Conservation (phyloP, 148 eudicot species). For the Polygonum maritimum region DNA sequence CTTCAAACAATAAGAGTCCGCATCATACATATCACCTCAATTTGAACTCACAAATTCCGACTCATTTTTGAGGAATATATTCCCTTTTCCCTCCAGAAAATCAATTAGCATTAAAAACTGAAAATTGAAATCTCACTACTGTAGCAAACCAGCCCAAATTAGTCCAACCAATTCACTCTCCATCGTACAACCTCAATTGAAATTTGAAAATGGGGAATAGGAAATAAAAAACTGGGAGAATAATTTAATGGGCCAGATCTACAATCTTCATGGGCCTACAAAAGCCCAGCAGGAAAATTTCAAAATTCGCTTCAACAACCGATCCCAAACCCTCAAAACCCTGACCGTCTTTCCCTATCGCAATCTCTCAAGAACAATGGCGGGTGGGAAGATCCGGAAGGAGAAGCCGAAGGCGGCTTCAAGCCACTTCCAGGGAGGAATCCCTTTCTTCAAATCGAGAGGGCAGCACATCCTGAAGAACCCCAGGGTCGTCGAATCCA, state of each 20-base stretch:
- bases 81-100: no score
- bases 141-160: neutral
- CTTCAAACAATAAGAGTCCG: no score
- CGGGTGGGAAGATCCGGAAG: constrained; percentile 73
- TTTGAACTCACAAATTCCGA: no score
- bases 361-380: constrained; percentile 31
- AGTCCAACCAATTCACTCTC: neutral
- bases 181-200: neutral
- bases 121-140: neutral
- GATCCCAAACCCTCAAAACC: no score
- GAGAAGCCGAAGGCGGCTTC: constrained; percentile 32
- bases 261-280: no score
- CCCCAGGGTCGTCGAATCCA: constrained; percentile 57
- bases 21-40: no score
- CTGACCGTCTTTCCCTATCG: neutral
- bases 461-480: constrained; percentile 85
- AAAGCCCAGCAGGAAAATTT: no score
- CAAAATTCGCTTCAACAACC: no score
- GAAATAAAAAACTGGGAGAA: neutral
- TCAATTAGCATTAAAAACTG: neutral
- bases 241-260: no score
- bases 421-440: constrained; percentile 67
- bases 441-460: constrained; percentile 81
- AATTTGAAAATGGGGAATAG: neutral
- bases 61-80: no score